Percentiles rank a stretch among this genome's conserved stretches.
phyloP scores from a whole-genome alignment of 306 rosid genomes.

The Cucumis melo region DNA sequence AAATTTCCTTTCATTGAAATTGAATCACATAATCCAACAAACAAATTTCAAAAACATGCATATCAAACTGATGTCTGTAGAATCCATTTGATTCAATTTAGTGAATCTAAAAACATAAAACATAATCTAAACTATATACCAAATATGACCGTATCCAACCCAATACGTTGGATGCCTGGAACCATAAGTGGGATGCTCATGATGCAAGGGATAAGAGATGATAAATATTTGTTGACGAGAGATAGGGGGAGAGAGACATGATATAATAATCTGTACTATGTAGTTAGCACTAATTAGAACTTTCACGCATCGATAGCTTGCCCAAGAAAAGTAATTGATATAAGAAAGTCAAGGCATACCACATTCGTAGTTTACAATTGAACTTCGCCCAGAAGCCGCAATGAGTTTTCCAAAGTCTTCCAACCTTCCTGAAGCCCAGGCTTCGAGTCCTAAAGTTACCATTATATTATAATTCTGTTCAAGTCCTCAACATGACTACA shows the following conservation, averaged over 20 bases:
- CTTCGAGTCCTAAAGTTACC: slow-evolving; percentile 59
- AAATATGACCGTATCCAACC: background rate
- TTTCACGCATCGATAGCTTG: background rate
- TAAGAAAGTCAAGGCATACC: slow-evolving; percentile 30
- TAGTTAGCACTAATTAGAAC: background rate
- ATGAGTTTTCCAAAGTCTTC: slow-evolving; percentile 71
- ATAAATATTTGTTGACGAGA: background rate
- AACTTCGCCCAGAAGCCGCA: slow-evolving; percentile 79
- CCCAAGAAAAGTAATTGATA: background rate
- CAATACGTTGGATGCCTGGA: background rate
- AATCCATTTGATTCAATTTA: too few species aligned
- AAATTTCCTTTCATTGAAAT: too few species aligned
- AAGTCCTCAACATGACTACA: background rate
- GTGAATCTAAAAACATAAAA: too few species aligned
- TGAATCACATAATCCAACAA: too few species aligned
- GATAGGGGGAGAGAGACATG: background rate
- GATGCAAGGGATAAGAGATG: background rate
- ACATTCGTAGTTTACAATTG: slow-evolving; percentile 83
- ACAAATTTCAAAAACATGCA: too few species aligned
- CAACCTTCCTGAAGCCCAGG: slow-evolving; percentile 63
- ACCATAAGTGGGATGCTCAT: background rate
- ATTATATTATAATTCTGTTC: slow-evolving; percentile 7
- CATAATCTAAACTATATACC: too few species aligned
- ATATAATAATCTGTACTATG: background rate
- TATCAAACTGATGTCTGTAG: too few species aligned